Evolutionary conservation across 108 stramenopile species (phyloP).

Genomic region (Stephanodiscus triporus): DNA sequence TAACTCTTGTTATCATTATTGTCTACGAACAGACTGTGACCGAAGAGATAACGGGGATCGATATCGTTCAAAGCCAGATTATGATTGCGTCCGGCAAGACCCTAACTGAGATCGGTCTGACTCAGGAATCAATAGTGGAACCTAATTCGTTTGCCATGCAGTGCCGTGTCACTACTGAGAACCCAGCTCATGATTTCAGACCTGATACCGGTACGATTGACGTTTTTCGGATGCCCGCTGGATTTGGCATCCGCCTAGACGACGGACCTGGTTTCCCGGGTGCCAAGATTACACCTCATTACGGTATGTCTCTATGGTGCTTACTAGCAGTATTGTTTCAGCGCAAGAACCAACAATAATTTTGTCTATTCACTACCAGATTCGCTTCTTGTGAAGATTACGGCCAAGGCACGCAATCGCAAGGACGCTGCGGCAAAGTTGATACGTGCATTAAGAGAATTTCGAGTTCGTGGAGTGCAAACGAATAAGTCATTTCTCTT

Average conservation of each 20-base stretch:
- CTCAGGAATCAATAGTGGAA: constrained; percentile 64
- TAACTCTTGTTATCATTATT: constrained; percentile 8
- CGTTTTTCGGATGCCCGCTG: constrained; percentile 90
- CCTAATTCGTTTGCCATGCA: constrained; percentile 92
- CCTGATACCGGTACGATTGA: constrained; percentile 93
- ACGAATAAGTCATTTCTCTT: constrained; percentile 88
- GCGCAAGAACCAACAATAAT: constrained; percentile 54
- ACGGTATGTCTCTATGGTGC: constrained; percentile 5
- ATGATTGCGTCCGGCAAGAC: constrained; percentile 91
- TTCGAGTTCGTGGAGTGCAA: constrained; percentile 85
- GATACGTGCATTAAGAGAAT: constrained; percentile 80
- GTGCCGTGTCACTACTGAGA: constrained; percentile 96
- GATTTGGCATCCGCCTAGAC: constrained; percentile 95
- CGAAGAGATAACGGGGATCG: constrained; percentile 89
- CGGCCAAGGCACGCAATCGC: constrained; percentile 81
- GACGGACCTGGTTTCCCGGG: constrained; percentile 76
- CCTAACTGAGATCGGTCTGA: constrained; percentile 71
- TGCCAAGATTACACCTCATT: constrained; percentile 44
- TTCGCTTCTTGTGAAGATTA: constrained; percentile 86
- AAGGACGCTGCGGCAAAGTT: constrained; percentile 78
- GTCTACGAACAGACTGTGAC: constrained; percentile 87
- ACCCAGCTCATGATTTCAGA: constrained; percentile 88
- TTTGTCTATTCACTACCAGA: constrained; percentile 9
- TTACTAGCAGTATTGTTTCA: background rate
- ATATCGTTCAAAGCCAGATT: constrained; percentile 95